Evolutionary conservation across 768 basidiomycete genomes (phyloP).

Genomic region (Lactifluus volemus): DNA sequence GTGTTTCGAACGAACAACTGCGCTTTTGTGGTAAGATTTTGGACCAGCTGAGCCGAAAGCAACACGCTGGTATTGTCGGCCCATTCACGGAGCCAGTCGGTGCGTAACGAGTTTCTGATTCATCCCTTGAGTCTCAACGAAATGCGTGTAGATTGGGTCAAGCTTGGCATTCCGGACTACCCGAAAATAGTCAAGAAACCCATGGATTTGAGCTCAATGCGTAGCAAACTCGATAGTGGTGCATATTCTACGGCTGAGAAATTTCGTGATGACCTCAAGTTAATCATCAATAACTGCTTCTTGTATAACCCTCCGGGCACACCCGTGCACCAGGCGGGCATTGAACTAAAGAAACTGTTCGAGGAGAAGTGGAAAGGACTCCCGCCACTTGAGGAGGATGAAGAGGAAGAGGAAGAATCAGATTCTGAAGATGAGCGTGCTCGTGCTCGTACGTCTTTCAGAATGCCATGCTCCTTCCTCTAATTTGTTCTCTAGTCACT

Average conservation of each 20-base stretch:
- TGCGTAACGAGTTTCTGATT: slow-evolving; percentile 33
- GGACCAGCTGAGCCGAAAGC: slow-evolving; percentile 68
- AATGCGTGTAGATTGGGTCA: slow-evolving; percentile 53
- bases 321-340: slow-evolving; percentile 78
- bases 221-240: slow-evolving; percentile 67
- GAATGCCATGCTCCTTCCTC: slow-evolving; percentile 12
- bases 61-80: slow-evolving; percentile 58
- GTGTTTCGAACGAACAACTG: slow-evolving; percentile 76
- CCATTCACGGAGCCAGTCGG: slow-evolving; percentile 95
- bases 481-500: slow-evolving; percentile 38
- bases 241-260: slow-evolving; percentile 72
- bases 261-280: slow-evolving; percentile 85
- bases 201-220: slow-evolving; percentile 91
- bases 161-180: slow-evolving; percentile 76
- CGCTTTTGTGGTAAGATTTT: slow-evolving; percentile 73
- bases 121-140: neutral
- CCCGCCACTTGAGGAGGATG: slow-evolving; percentile 57
- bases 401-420: slow-evolving; percentile 55
- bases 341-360: slow-evolving; percentile 78
- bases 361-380: slow-evolving; percentile 85
- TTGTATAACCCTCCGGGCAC: slow-evolving; percentile 86
- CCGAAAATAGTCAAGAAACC: slow-evolving; percentile 85
- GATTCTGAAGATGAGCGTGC: slow-evolving; percentile 60
- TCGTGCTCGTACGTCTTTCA: slow-evolving; percentile 39
- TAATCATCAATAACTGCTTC: slow-evolving; percentile 93